Base-by-base conservation (phyloP, 2,329 filamentous ascomycete genomes). In the Phialophora tarda region DNA sequence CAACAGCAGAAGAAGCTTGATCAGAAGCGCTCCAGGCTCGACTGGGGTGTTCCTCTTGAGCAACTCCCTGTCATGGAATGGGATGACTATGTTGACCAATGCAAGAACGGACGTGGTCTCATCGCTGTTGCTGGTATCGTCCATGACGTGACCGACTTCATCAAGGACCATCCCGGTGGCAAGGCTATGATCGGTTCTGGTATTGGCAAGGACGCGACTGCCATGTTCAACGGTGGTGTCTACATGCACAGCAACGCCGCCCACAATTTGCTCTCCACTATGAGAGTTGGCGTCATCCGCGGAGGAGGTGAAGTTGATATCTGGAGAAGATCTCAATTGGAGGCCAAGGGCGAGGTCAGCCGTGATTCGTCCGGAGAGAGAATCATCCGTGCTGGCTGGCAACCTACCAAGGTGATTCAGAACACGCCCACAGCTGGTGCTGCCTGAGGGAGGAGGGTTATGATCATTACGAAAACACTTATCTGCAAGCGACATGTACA, bases 1-100 rank as follows among this genome's bases (percentile, higher is more conserved):
- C 92, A 95, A 82, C 81, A 89, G 71, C 92, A 95, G 85, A 95
- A 95, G 90, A 95, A 95, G 86, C 88, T 96, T 67, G 92, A 95
- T 79, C 90, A 93, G 82, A 91, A 91, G 86, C 91, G 92, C 75
- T 80, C 89, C 72, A 87, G 83, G 69, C 89, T 96, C 67, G 91
- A 96, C 82, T 96, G 92, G 92, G 92, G 92, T 78, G 86, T 89
- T 71, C 91, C 92, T 67, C 86, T 96, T 30, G 91, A 95, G 79
- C 89, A 93, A 81, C 86, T 96, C 5, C 92, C 92, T 57, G 91
- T 95, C 71, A 85, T 96, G 78, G 87, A 89, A 78, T 96, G 91
- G 90, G 92, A 95, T 69, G 90, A 93, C 75, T 96, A 92, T 73
- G 89, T 92, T 64, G 86, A 89, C 71, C 86, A 93, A 78, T 82